These are phyloP conservation scores for Jackrogersella multiformis DNA, from an alignment of 495 filamentous ascomycete genomes.

Conservation along the genomic window DNA sequence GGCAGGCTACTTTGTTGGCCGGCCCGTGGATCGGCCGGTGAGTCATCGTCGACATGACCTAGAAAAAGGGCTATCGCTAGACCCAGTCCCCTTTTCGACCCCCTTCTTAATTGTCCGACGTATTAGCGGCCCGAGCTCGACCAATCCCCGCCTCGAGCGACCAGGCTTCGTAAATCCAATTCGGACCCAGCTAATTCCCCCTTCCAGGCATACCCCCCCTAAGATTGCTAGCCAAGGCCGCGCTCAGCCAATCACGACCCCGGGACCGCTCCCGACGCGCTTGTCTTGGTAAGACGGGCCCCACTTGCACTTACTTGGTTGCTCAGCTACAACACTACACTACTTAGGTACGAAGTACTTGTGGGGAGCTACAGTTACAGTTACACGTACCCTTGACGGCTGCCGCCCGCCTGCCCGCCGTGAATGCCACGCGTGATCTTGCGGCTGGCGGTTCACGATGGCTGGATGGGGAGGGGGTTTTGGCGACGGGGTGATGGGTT, in stretches of 20 bases:
- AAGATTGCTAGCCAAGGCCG: neutral
- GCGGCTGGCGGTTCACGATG: neutral
- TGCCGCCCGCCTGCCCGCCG: constrained; percentile 5
- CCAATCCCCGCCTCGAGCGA: constrained; percentile 15
- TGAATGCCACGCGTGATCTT: constrained; percentile 26
- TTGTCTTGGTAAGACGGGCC: constrained; percentile 1
- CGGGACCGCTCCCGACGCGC: neutral
- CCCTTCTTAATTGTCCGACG: no score
- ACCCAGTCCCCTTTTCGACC: no score
- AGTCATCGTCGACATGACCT: constrained; percentile 38
- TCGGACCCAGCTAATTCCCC: constrained; percentile 23
- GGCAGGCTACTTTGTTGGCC: no score
- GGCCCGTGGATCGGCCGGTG: constrained; percentile 34
- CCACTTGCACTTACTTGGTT: neutral
- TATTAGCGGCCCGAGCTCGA: neutral
- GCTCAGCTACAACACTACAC: no score
- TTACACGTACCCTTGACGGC: no score
- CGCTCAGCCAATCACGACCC: constrained; percentile 2
- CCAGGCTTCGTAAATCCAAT: neutral
- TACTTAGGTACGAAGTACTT: no score
- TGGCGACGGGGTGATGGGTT: no score
- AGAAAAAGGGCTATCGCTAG: neutral
- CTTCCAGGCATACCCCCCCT: no score
- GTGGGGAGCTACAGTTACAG: no score
- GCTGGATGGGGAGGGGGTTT: no score